Evolutionary conservation across 108 stramenopile species (phyloP).

Genomic region (Skeletonema grethae): DNA sequence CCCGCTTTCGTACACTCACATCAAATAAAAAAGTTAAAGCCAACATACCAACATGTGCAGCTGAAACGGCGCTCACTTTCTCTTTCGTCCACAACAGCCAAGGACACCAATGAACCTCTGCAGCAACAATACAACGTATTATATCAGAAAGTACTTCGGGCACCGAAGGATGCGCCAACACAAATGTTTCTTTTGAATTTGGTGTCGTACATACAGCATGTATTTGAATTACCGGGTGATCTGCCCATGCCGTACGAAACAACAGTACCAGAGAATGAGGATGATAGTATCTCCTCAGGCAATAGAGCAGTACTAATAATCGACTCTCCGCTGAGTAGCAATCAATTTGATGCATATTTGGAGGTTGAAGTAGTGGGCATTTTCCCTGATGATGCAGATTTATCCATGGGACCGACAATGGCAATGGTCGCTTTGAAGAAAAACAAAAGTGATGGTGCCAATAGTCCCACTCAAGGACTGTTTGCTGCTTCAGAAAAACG

Average conservation of each 20-base stretch:
- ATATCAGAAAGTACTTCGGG: slow-evolving; percentile 70
- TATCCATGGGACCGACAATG: slow-evolving; percentile 55
- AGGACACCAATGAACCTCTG: neutral
- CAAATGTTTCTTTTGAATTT: slow-evolving; percentile 63
- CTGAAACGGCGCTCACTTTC: neutral
- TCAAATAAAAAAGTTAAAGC: neutral
- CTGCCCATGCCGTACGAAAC: slow-evolving; percentile 78
- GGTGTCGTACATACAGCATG: slow-evolving; percentile 67
- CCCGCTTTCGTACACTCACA: neutral
- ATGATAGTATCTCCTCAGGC: slow-evolving; percentile 13
- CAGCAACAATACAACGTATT: slow-evolving; percentile 50
- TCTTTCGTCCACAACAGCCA: slow-evolving; percentile 15
- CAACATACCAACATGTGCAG: neutral
- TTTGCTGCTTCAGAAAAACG: slow-evolving; percentile 75
- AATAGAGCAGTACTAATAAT: slow-evolving; percentile 53
- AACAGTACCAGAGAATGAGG: slow-evolving; percentile 22
- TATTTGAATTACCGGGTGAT: slow-evolving; percentile 61
- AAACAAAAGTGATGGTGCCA: slow-evolving; percentile 12
- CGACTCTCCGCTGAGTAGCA: slow-evolving; percentile 72
- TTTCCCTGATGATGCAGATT: slow-evolving; percentile 47
- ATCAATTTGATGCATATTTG: slow-evolving; percentile 60
- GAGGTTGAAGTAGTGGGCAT: slow-evolving; percentile 81
- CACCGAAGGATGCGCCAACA: slow-evolving; percentile 31
- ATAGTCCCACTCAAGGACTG: slow-evolving; percentile 39
- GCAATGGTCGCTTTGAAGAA: slow-evolving; percentile 76